These are phyloP conservation scores for Boletellus dicymbophilus DNA, from an alignment of 1,284 basidiomycete species.

Conservation along the genomic window DNA sequence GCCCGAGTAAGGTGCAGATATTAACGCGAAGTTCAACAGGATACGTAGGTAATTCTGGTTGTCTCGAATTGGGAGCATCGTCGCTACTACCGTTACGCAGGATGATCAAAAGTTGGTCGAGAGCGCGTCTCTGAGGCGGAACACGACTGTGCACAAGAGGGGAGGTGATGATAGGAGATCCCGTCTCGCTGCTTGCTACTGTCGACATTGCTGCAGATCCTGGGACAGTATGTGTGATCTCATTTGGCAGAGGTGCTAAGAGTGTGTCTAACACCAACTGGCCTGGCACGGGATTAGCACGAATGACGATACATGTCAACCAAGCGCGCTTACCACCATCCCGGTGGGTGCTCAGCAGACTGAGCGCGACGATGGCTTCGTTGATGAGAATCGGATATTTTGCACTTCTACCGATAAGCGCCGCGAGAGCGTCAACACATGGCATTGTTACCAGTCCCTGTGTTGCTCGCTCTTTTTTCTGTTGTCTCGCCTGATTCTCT, in stretches of 20 bases:
- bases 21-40: constrained; percentile 74
- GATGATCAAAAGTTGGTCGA: constrained; percentile 66
- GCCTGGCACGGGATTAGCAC: constrained; percentile 43
- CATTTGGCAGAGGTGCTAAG: constrained; percentile 49
- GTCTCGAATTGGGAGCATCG: constrained; percentile 27
- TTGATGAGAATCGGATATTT: constrained; percentile 87
- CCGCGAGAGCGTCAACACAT: constrained; percentile 64
- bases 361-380: constrained; percentile 86
- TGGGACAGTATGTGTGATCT: constrained; percentile 35
- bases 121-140: constrained; percentile 48
- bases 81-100: constrained; percentile 53
- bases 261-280: constrained; percentile 61
- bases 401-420: constrained; percentile 74
- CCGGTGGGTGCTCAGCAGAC: constrained; percentile 68
- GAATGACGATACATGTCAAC: neutral
- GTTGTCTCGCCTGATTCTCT: constrained; percentile 38
- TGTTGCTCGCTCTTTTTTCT: constrained; percentile 57
- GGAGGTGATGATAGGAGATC: constrained; percentile 44
- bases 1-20: constrained; percentile 67
- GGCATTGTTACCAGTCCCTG: constrained; percentile 50
- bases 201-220: constrained; percentile 43
- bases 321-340: constrained; percentile 56
- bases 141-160: constrained; percentile 39
- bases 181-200: constrained; percentile 42
- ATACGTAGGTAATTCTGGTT: constrained; percentile 40